phyloP scores from a whole-genome alignment of 306 rosid genomes.

The Cucurbita moschata region DNA sequence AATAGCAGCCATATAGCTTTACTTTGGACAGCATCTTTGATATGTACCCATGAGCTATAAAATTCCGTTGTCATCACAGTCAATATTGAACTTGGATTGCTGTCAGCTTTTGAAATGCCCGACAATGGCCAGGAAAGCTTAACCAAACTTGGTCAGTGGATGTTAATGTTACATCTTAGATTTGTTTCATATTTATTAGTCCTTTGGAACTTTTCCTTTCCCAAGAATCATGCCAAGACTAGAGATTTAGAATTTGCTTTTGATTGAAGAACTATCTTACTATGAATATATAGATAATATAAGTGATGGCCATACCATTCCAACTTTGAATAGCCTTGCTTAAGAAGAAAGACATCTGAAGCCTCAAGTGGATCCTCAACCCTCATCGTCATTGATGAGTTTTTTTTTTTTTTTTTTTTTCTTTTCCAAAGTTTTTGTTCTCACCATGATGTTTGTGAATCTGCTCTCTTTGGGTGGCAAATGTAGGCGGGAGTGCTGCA shows the following conservation, averaged over 20 bases:
- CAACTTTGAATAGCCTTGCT: not conserved
- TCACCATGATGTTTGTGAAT: not conserved
- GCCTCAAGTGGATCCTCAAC: not conserved
- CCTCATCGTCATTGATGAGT: not conserved
- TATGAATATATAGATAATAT: not conserved
- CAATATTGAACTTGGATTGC: not conserved
- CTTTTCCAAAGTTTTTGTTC: not conserved
- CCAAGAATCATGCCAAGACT: not conserved
- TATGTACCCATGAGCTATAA: not conserved
- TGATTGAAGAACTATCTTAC: not conserved
- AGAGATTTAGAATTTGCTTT: not conserved
- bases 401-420: not conserved
- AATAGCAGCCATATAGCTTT: not conserved
- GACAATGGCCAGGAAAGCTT: not conserved
- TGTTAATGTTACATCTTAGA: not conserved
- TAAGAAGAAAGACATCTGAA: not conserved
- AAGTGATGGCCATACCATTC: not conserved
- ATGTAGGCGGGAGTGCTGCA: constrained; percentile 32
- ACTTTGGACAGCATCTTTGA: not conserved
- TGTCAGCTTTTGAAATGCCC: not conserved
- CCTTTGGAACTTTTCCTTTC: not conserved
- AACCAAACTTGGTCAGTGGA: not conserved
- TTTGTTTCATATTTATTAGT: not conserved
- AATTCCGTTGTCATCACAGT: not conserved
- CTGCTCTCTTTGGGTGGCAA: not conserved